A percentile compares a stretch with the other conserved stretches of the same genome.
Conservation (phyloP, 129 eudicot species). For the Flaveria linearis region DNA sequence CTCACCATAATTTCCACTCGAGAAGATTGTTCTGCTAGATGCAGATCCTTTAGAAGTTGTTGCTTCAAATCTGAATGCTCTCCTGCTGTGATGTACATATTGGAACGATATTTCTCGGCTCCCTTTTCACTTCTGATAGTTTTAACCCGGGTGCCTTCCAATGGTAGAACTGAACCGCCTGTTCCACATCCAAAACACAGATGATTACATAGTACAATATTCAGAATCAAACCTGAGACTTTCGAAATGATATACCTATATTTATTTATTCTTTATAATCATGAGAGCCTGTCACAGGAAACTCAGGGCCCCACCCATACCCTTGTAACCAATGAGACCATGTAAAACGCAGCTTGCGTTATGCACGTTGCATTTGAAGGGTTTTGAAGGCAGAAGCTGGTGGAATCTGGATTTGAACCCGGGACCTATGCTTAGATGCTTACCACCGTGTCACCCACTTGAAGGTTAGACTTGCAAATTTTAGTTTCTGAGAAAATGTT, state of each 20-base stretch:
- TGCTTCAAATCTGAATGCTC: constrained; percentile 35
- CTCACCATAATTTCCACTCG: constrained; percentile 1
- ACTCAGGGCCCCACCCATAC: not conserved
- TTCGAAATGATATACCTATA: not conserved
- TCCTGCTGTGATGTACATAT: constrained; percentile 45
- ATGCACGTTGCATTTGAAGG: not conserved
- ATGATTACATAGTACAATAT: not conserved
- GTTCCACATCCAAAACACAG: constrained; percentile 25
- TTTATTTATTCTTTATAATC: not conserved
- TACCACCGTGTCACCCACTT: not conserved
- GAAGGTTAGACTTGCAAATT: not conserved
- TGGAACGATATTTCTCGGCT: constrained; percentile 23
- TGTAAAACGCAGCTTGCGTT: not conserved
- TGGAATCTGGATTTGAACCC: not conserved
- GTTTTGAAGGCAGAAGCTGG: not conserved
- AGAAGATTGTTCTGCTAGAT: constrained; percentile 38
- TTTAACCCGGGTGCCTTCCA: constrained; percentile 53
- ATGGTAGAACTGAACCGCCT: constrained; percentile 77
- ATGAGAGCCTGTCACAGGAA: not conserved
- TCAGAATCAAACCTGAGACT: not conserved
- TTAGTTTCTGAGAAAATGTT: not conserved
- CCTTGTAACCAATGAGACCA: no score
- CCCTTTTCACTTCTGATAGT: constrained; percentile 25
- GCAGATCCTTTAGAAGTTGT: constrained; percentile 54
- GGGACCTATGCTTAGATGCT: not conserved